Conservation (phyloP, 352 stramenopile species). For the Thraustochytrium striatum region DNA sequence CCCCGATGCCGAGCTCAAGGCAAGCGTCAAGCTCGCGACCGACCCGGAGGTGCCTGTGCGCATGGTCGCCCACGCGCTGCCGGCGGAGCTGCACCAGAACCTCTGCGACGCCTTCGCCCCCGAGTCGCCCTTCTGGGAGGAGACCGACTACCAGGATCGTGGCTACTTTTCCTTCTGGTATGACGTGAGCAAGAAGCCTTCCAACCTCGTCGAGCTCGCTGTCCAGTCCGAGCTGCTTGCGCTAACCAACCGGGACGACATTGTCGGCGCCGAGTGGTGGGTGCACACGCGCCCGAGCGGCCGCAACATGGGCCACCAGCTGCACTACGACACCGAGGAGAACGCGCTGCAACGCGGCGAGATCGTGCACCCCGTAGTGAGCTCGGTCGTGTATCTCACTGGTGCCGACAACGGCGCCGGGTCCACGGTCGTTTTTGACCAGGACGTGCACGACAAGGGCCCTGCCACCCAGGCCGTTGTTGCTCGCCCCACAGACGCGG, state of each 20-base stretch:
- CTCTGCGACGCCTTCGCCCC: slow-evolving; percentile 60
- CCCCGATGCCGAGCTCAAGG: background rate
- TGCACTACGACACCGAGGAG: slow-evolving; percentile 71
- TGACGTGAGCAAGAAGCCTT: slow-evolving; percentile 54
- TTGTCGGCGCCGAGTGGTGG: slow-evolving; percentile 60
- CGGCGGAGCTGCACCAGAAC: background rate
- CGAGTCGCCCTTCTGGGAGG: slow-evolving; percentile 60
- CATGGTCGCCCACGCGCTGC: background rate
- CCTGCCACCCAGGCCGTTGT: background rate
- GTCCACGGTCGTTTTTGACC: slow-evolving; percentile 45
- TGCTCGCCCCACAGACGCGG: background rate
- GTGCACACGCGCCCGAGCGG: slow-evolving; percentile 60
- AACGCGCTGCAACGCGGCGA: slow-evolving; percentile 55
- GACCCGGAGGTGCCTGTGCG: background rate
- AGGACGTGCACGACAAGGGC: background rate
- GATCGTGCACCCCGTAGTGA: slow-evolving; percentile 64
- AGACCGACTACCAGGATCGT: slow-evolving; percentile 63
- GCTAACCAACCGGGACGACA: slow-evolving; percentile 52
- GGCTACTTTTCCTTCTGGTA: slow-evolving; percentile 70
- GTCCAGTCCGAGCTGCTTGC: slow-evolving; percentile 61
- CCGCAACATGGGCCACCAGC: slow-evolving; percentile 66
- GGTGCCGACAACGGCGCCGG: slow-evolving; percentile 49
- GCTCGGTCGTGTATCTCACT: slow-evolving; percentile 64
- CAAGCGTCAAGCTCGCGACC: background rate
- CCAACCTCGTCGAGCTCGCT: slow-evolving; percentile 63